Evolutionary conservation across 345 rosid genomes (phyloP).

Genomic region (Euphorbia tirucalli): DNA sequence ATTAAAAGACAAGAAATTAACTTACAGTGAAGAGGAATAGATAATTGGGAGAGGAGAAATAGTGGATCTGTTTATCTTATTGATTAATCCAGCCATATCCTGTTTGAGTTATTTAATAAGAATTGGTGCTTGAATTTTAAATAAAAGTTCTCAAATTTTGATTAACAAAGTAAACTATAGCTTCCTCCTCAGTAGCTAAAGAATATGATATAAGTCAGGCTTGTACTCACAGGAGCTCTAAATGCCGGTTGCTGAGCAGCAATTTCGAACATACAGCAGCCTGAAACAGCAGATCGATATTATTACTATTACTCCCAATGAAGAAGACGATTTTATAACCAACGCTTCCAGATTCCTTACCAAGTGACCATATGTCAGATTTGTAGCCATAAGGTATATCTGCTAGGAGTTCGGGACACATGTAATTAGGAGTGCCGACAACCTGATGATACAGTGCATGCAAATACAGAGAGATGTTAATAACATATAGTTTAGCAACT

Average conservation of each 20-base stretch:
- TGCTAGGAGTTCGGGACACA: constrained; percentile 93
- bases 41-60: constrained; percentile 90
- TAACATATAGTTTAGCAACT: not conserved
- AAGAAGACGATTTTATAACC: not conserved
- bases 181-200: not conserved
- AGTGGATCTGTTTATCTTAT: constrained; percentile 84
- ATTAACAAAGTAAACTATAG: not conserved
- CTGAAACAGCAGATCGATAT: constrained; percentile 45
- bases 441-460: constrained; percentile 41
- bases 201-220: not conserved
- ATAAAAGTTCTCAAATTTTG: not conserved
- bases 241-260: constrained; percentile 94
- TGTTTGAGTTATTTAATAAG: constrained; percentile 29
- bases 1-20: constrained; percentile 16
- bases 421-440: constrained; percentile 87
- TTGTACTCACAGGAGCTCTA: constrained; percentile 77
- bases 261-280: constrained; percentile 96
- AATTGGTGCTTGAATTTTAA: constrained; percentile 3
- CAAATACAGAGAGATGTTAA: constrained; percentile 4
- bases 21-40: constrained; percentile 86
- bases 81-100: constrained; percentile 89
- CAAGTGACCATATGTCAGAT: constrained; percentile 96
- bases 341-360: constrained; percentile 45
- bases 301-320: constrained; percentile 2
- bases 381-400: constrained; percentile 92